Evolutionary conservation across 345 rosid species (phyloP).

Genomic region (Gossypium anomalum): DNA sequence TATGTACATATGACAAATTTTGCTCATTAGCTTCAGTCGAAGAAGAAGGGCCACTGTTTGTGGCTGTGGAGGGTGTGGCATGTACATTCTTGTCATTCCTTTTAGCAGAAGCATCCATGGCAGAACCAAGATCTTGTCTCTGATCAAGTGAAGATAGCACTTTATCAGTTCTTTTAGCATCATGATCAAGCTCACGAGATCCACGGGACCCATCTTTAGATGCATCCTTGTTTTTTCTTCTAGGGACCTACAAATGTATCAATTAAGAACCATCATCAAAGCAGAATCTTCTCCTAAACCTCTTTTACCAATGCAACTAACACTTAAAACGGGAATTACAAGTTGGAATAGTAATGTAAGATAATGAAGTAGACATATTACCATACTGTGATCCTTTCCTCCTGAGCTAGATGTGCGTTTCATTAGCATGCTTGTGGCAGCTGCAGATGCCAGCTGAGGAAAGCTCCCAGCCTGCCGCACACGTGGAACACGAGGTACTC

Average conservation of each 20-base stretch:
- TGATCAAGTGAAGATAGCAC: constrained; percentile 55
- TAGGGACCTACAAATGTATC: constrained; percentile 44
- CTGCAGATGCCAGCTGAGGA: constrained; percentile 67
- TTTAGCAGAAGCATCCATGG: constrained; percentile 34
- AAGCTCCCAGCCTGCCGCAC: constrained; percentile 79
- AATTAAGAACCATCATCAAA: constrained; percentile 1
- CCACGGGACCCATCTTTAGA: constrained; percentile 46
- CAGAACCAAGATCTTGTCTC: constrained; percentile 48
- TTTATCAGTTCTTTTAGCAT: constrained; percentile 49
- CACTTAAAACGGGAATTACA: not conserved
- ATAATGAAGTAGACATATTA: constrained; percentile 26
- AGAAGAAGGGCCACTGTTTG: constrained; percentile 78
- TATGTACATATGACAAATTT: constrained; percentile 50
- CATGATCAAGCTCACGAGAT: constrained; percentile 56
- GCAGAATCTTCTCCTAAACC: not conserved
- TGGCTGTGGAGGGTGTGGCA: constrained; percentile 46
- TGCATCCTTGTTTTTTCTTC: constrained; percentile 69
- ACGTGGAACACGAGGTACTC: constrained; percentile 98
- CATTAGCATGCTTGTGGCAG: constrained; percentile 51
- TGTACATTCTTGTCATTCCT: constrained; percentile 50
- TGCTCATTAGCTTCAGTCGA: constrained; percentile 64
- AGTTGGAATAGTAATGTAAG: not conserved
- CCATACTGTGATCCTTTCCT: constrained; percentile 67
- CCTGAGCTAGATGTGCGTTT: constrained; percentile 76
- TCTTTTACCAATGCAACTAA: not conserved